Conservation (phyloP, 2,329 filamentous ascomycete species). For the Ceratocystis papillata region DNA sequence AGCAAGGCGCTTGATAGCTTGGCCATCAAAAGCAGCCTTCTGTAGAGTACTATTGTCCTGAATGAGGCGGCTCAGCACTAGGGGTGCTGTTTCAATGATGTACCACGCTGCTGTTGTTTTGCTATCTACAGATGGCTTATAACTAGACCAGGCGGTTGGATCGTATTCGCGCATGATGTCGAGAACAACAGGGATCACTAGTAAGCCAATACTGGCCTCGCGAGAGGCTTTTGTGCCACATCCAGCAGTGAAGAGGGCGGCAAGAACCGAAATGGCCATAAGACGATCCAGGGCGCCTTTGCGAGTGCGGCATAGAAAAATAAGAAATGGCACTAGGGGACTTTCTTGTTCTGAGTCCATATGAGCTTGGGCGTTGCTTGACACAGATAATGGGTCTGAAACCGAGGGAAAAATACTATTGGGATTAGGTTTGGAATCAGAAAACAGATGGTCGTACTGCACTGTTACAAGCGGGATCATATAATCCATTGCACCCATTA, state of each 20-base stretch:
- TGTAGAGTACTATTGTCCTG: constrained; percentile 70
- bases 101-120: constrained; percentile 35
- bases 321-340: constrained; percentile 61
- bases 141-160: not conserved
- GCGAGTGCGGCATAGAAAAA: constrained; percentile 49
- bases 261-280: constrained; percentile 58
- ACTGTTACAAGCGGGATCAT: constrained; percentile 48
- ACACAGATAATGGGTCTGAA: not conserved
- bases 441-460: not conserved
- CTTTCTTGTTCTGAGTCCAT: constrained; percentile 50
- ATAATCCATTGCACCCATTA: constrained; percentile 51
- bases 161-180: constrained; percentile 41
- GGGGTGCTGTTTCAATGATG: constrained; percentile 60
- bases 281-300: constrained; percentile 48
- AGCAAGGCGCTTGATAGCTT: constrained; percentile 38
- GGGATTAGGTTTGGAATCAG: not conserved
- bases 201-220: constrained; percentile 52
- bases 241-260: constrained; percentile 57
- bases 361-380: not conserved
- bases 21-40: constrained; percentile 63
- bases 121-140: not conserved
- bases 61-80: constrained; percentile 66
- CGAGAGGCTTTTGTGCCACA: constrained; percentile 50
- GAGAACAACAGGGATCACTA: constrained; percentile 61
- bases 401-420: not conserved